These are phyloP conservation scores for Vitis hybrid DNA, from an alignment of 177 flowering plant species.

Conservation along the genomic window DNA sequence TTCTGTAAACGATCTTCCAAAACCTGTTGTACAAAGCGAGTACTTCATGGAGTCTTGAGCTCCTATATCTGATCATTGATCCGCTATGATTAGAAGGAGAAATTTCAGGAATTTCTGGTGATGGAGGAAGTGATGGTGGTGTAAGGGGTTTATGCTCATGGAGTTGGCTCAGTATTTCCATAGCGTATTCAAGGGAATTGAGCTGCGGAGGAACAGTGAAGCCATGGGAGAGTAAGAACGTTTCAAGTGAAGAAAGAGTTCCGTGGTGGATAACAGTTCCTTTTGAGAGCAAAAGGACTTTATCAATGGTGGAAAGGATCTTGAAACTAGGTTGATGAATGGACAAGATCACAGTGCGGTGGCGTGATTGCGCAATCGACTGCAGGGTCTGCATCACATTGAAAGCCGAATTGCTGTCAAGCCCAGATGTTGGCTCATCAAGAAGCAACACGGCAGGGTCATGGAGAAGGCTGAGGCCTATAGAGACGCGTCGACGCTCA, in stretches of 20 bases:
- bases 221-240: slow-evolving; percentile 51
- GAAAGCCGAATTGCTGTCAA: slow-evolving; percentile 77
- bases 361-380: slow-evolving; percentile 46
- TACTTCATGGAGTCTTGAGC: slow-evolving; percentile 67
- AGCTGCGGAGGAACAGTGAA: slow-evolving; percentile 89
- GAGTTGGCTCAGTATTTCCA: slow-evolving; percentile 79
- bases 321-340: slow-evolving; percentile 95
- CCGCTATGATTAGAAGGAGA: slow-evolving; percentile 2
- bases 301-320: slow-evolving; percentile 70
- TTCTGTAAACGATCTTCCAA: slow-evolving; percentile 86
- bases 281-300: slow-evolving; percentile 63
- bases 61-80: slow-evolving; percentile 40
- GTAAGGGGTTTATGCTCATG: slow-evolving; percentile 16
- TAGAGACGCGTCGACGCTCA: slow-evolving; percentile 79
- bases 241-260: slow-evolving; percentile 49
- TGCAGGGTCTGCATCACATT: slow-evolving; percentile 72
- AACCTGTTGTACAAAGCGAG: slow-evolving; percentile 53
- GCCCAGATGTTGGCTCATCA: slow-evolving; percentile 94
- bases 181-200: slow-evolving; percentile 79
- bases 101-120: slow-evolving; percentile 13
- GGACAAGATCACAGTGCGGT: slow-evolving; percentile 70
- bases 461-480: slow-evolving; percentile 81
- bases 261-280: slow-evolving; percentile 87
- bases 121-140: slow-evolving; percentile 15
- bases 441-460: slow-evolving; percentile 80